A percentile compares a stretch with the other conserved stretches of the same genome.
These are phyloP conservation scores for Neofusicoccum ribis DNA, from an alignment of 2,329 filamentous ascomycete genomes.

Conservation along the genomic window DNA sequence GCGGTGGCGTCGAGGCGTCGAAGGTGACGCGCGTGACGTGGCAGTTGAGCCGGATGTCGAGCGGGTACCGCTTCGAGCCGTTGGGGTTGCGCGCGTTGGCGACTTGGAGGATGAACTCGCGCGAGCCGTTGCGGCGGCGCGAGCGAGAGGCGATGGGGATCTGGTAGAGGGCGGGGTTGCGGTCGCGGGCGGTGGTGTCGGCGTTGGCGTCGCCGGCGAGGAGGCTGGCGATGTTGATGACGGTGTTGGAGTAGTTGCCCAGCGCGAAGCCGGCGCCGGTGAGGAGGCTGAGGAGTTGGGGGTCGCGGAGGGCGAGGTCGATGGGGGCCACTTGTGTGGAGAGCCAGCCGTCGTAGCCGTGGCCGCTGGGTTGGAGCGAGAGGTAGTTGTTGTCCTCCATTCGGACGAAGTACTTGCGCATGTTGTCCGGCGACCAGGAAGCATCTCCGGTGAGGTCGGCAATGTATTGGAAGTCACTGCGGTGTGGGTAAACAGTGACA, in stretches of 20 bases:
- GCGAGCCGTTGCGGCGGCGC: conserved; percentile 53
- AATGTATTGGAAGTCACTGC: conserved; percentile 61
- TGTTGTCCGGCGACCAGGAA: conserved; percentile 59
- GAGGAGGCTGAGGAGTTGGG: conserved; percentile 55
- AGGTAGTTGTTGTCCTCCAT: conserved; percentile 59
- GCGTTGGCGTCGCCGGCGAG: conserved; percentile 50
- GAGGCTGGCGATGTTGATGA: conserved; percentile 27
- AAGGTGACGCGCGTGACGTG: conserved; percentile 67
- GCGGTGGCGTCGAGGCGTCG: conserved; percentile 54
- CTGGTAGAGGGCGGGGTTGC: conserved; percentile 53
- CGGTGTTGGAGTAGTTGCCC: conserved; percentile 46
- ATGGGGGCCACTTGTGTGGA: conserved; percentile 44
- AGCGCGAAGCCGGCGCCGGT: conserved; percentile 54
- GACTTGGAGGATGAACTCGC: conserved; percentile 56
- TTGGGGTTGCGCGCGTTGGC: conserved; percentile 49
- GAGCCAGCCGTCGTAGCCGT: conserved; percentile 62
- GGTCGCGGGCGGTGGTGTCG: conserved; percentile 47
- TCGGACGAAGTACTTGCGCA: conserved; percentile 57
- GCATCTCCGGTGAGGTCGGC: conserved; percentile 59
- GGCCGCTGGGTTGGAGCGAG: conserved; percentile 42
- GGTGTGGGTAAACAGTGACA: conserved; percentile 60
- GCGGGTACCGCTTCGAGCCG: conserved; percentile 43
- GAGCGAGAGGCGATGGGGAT: conserved; percentile 56
- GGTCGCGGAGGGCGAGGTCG: conserved; percentile 52
- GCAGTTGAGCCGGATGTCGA: conserved; percentile 60